These are phyloP conservation scores for Ambrosia hybrid DNA, from an alignment of 140 eudicot species.

Conservation along the genomic window DNA sequence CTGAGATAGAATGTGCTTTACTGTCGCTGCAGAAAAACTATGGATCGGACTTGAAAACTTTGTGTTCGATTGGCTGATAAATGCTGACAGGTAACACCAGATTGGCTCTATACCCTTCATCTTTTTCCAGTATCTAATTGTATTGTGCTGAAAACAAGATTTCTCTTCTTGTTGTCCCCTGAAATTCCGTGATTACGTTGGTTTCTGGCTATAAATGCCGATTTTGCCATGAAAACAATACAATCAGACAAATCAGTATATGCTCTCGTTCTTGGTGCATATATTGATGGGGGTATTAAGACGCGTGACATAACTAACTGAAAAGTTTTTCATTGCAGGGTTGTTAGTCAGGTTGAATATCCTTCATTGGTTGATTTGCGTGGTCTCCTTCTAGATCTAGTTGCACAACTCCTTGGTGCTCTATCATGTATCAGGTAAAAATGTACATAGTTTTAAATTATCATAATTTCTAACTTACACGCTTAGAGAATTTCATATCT, in stretches of 20 bases:
- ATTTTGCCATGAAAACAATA: too few species aligned
- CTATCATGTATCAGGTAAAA: conserved; percentile 86
- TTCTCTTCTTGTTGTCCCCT: background rate
- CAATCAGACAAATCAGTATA: too few species aligned
- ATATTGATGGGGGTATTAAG: too few species aligned
- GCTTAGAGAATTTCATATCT: background rate
- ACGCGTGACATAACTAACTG: conserved; percentile 10
- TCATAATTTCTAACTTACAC: conserved; percentile 1
- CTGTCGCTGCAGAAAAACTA: conserved; percentile 69
- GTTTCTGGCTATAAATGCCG: too few species aligned
- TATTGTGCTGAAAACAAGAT: conserved; percentile 11
- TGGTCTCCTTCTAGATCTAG: conserved; percentile 91
- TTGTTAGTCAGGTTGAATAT: conserved; percentile 96
- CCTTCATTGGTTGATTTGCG: conserved; percentile 96
- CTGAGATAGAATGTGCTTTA: conserved; percentile 20
- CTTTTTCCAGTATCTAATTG: background rate
- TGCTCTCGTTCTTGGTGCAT: too few species aligned
- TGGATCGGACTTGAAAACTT: conserved; percentile 99
- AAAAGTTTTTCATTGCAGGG: conserved; percentile 53
- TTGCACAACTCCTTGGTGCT: conserved; percentile 99
- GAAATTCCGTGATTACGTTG: too few species aligned
- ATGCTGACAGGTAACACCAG: conserved; percentile 87
- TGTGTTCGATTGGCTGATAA: conserved; percentile 97
- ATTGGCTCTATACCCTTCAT: conserved; percentile 21
- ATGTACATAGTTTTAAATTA: background rate